Percentiles rank a stretch among this genome's conserved stretches.
Conservation (phyloP, 2,329 filamentous ascomycete genomes). For the Mycocentrospora acerina region DNA sequence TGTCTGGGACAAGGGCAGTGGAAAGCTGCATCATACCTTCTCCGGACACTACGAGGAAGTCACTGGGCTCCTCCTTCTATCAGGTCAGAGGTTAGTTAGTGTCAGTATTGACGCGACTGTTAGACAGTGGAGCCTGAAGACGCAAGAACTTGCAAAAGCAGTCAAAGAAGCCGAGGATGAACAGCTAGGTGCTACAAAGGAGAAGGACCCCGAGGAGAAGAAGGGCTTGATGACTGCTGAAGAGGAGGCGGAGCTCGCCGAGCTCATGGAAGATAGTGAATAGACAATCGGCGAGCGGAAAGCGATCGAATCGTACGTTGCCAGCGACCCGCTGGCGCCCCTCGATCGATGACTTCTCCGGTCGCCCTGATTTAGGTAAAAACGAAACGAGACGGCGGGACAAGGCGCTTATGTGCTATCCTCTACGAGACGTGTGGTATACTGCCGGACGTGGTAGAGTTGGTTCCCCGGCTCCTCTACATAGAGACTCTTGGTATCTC, state of each 20-base stretch:
- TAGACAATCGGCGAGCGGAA: conserved; percentile 24
- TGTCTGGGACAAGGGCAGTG: conserved; percentile 76
- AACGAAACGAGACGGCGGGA: conserved; percentile 22
- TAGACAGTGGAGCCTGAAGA: conserved; percentile 75
- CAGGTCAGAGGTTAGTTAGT: conserved; percentile 64
- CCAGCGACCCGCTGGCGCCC: conserved; percentile 18
- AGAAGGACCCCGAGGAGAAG: conserved; percentile 48
- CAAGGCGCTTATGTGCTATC: conserved; percentile 20
- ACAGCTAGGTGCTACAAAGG: conserved; percentile 49
- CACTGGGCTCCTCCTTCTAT: conserved; percentile 71
- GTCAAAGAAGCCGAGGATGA: conserved; percentile 53
- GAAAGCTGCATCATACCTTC: conserved; percentile 71
- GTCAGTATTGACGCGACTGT: conserved; percentile 89
- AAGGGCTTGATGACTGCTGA: conserved; percentile 72
- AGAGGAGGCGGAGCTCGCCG: conserved; percentile 89
- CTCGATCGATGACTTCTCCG: conserved; percentile 23
- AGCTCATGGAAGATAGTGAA: conserved; percentile 79
- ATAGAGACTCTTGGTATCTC: conserved; percentile 27
- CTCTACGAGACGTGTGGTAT: conserved; percentile 13
- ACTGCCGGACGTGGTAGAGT: conserved; percentile 21
- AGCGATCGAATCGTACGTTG: conserved; percentile 18
- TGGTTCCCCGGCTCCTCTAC: conserved; percentile 18
- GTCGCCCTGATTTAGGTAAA: conserved; percentile 22
- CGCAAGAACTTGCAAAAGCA: conserved; percentile 59
- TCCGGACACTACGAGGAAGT: conserved; percentile 92